phyloP scores from a whole-genome alignment of 305 asterid genomes.

The Fraxinus velutina region DNA sequence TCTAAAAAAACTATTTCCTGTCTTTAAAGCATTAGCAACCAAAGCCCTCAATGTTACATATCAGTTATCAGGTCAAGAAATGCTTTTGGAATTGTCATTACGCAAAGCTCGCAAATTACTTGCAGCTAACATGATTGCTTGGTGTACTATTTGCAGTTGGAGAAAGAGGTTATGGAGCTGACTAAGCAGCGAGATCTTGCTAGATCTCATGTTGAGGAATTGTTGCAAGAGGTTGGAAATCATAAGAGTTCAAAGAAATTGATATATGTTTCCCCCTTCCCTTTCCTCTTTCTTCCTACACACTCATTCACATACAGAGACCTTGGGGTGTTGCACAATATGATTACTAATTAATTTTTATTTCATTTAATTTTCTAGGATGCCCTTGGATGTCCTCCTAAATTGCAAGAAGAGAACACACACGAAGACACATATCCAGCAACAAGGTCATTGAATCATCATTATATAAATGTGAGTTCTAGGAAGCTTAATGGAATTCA shows the following conservation, averaged over 20 bases:
- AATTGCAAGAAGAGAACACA: neutral
- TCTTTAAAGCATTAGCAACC: neutral
- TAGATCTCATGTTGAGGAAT: conserved; percentile 57
- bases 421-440: neutral
- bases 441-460: neutral
- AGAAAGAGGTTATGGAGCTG: conserved; percentile 75
- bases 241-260: conserved; percentile 18
- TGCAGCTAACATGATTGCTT: conserved; percentile 23
- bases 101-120: neutral
- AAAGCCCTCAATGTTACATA: neutral
- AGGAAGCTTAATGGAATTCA: conserved; percentile 21
- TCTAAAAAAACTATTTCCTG: neutral
- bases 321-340: neutral
- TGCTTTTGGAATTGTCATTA: neutral
- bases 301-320: neutral
- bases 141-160: conserved; percentile 60
- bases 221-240: conserved; percentile 39
- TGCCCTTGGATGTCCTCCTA: neutral
- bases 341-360: neutral
- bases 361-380: neutral
- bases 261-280: neutral
- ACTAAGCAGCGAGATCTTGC: conserved; percentile 58
- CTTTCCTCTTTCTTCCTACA: neutral
- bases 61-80: neutral
- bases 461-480: neutral